Evolutionary conservation across 2,329 filamentous ascomycete genomes (phyloP).

Genomic region (Metarhizium anisopliae): DNA sequence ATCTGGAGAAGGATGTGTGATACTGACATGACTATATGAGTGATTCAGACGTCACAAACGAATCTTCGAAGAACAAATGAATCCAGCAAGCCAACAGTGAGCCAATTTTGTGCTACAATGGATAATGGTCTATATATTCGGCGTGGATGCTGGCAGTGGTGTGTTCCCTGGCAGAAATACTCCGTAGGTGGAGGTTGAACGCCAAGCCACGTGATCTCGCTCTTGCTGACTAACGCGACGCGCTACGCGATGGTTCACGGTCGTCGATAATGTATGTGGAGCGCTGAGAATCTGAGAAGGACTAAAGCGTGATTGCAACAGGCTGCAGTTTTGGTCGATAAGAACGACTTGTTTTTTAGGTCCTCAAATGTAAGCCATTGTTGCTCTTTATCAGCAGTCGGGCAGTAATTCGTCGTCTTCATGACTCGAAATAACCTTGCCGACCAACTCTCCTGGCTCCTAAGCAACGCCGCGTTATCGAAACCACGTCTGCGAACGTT

Average conservation of each 20-base stretch:
- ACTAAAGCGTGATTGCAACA: not conserved
- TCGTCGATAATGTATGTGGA: not conserved
- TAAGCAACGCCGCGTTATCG: constrained; percentile 35
- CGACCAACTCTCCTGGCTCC: constrained; percentile 49
- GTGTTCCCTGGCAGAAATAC: too few relatives aligned
- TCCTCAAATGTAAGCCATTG: constrained; percentile 2
- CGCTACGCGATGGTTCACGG: constrained; percentile 18
- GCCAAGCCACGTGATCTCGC: constrained; percentile 11
- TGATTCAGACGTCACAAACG: too few relatives aligned
- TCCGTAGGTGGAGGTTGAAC: not conserved
- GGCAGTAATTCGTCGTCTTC: constrained; percentile 27
- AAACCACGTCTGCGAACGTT: constrained; percentile 30
- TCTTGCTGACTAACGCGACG: constrained; percentile 23
- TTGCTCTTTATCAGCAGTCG: not conserved
- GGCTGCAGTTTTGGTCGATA: not conserved
- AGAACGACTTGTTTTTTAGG: not conserved
- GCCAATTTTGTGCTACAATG: too few relatives aligned
- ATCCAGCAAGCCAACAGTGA: too few relatives aligned
- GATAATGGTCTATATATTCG: too few relatives aligned
- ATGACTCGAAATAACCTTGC: constrained; percentile 55
- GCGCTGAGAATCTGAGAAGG: not conserved
- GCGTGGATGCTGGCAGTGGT: too few relatives aligned
- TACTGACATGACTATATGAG: not conserved
- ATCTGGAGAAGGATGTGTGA: not conserved
- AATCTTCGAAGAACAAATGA: too few relatives aligned